Evolutionary conservation across 345 rosid genomes (phyloP).

Genomic region (Zanthoxylum bungeanum): DNA sequence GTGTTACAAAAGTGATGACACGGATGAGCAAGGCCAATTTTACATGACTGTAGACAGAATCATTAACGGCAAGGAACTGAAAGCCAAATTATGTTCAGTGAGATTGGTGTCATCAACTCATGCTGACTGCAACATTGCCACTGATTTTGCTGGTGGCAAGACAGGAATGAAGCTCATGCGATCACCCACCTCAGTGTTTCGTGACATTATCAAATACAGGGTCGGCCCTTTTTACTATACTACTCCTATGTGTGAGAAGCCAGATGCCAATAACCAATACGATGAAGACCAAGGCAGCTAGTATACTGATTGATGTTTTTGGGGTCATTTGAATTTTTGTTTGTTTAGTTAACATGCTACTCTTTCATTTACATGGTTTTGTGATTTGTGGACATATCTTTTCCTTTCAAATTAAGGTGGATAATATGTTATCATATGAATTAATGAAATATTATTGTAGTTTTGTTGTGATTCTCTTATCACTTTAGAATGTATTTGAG

Average conservation of each 20-base stretch:
- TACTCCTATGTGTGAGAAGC: slow-evolving; percentile 64
- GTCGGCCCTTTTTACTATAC: slow-evolving; percentile 62
- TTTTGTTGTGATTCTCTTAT: too few species aligned
- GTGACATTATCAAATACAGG: slow-evolving; percentile 39
- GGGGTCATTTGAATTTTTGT: neutral
- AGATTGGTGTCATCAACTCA: slow-evolving; percentile 70
- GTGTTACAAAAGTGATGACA: slow-evolving; percentile 57
- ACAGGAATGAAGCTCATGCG: slow-evolving; percentile 49
- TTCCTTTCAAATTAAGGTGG: neutral
- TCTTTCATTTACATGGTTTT: neutral
- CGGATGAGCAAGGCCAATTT: slow-evolving; percentile 57
- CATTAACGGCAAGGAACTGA: slow-evolving; percentile 44
- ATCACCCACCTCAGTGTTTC: slow-evolving; percentile 38
- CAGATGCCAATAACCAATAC: slow-evolving; percentile 26
- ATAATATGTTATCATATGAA: too few species aligned
- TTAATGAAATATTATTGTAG: neutral
- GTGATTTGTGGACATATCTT: neutral
- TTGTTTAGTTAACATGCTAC: too few species aligned
- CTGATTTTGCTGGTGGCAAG: slow-evolving; percentile 61
- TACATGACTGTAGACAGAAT: slow-evolving; percentile 40
- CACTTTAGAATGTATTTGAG: too few species aligned
- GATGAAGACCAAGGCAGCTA: slow-evolving; percentile 15
- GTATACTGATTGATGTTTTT: slow-evolving; percentile 23
- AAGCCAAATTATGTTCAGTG: slow-evolving; percentile 44
- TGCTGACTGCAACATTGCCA: slow-evolving; percentile 51